Evolutionary conservation across 2,329 filamentous ascomycete genomes (phyloP), one percentile per base, ranked within the genome.

Genomic region (Bipolaris zeicola): DNA sequence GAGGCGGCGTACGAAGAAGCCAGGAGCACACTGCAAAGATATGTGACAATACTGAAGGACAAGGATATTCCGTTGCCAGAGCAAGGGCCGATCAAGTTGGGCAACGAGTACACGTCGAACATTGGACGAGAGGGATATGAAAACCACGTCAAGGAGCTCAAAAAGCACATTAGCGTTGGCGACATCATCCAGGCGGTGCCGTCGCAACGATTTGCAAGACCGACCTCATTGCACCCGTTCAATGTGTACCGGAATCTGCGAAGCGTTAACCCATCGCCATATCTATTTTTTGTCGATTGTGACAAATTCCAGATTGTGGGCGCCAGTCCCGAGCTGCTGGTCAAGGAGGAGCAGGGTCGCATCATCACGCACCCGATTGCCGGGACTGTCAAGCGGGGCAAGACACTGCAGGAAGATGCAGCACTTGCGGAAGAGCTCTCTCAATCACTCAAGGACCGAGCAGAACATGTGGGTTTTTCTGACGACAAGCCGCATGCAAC

Each of bases 141-240:
- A 79, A 81, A 79, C n/a, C 94, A 98, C 74, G 95, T 99, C 52
- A 88, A 85, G 22, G 82, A 79, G 44, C 83, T 99, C 58, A 98
- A 98, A 81, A 83, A 92, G 77, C 94, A 98, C 81, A 98, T 99
- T 67, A 84, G 87, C 67, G 84, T 86, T 61, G 95, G 95, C 66
- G 92, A 98, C 80, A 98, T 99, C 73, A 98, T 99, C 78, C 95
- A 99, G 77, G 92, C 92, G 0, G 95, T 99, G 14, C 95, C 95
- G 1, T 97, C 92, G 39, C 95, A 99, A 79, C 87, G 95, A 50
- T 91, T 98, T 72, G 89, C 93, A 6, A 86, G 94, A 26, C 93
- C 93, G 13, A 99, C 95, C 2, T 87, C 86, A 53, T 82, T 99
- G 41, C 95, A 99, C 76, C 94, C 95, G 0, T 99, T 98, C 83